Percentiles rank a stretch among this genome's conserved stretches.
Evolutionary conservation across 108 stramenopile species (phyloP).

Genomic region (Cyclostephanos tholiformis): DNA sequence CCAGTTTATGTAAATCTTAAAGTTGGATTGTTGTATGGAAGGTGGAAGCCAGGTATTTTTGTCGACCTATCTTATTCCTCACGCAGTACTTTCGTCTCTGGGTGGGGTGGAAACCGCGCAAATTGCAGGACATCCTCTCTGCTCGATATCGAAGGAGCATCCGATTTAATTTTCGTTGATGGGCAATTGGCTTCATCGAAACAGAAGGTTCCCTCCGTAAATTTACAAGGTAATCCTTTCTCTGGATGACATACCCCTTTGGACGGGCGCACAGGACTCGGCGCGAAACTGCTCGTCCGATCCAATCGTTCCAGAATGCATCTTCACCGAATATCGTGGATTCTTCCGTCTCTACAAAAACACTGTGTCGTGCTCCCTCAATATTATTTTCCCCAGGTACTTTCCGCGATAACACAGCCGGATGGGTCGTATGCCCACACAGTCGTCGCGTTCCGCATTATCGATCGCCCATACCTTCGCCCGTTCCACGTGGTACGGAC

Average conservation of each 20-base stretch:
- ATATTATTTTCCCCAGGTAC: slow-evolving; percentile 48
- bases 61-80: background rate
- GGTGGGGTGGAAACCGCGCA: slow-evolving; percentile 54
- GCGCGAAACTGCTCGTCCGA: slow-evolving; percentile 36
- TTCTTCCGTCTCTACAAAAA: slow-evolving; percentile 65
- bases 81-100: slow-evolving; percentile 13
- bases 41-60: no score
- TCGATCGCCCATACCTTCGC: slow-evolving; percentile 48
- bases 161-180: slow-evolving; percentile 48
- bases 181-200: slow-evolving; percentile 23
- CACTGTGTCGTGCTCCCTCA: slow-evolving; percentile 62
- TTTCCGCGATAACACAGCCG: slow-evolving; percentile 32
- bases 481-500: slow-evolving; percentile 40
- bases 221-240: slow-evolving; percentile 47
- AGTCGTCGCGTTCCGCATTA: slow-evolving; percentile 43
- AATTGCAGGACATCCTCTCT: slow-evolving; percentile 52
- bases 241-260: slow-evolving; percentile 32
- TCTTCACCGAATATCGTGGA: slow-evolving; percentile 63
- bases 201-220: slow-evolving; percentile 34
- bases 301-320: slow-evolving; percentile 40
- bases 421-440: slow-evolving; percentile 38
- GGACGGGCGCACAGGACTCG: slow-evolving; percentile 11
- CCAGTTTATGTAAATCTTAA: background rate
- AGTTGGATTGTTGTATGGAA: no score
- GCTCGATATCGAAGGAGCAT: slow-evolving; percentile 52